Evolutionary conservation across 371 early-diverging fungal species (phyloP), one percentile per base, ranked within the genome.

Genomic region (Lichtheimia hyalospora): DNA sequence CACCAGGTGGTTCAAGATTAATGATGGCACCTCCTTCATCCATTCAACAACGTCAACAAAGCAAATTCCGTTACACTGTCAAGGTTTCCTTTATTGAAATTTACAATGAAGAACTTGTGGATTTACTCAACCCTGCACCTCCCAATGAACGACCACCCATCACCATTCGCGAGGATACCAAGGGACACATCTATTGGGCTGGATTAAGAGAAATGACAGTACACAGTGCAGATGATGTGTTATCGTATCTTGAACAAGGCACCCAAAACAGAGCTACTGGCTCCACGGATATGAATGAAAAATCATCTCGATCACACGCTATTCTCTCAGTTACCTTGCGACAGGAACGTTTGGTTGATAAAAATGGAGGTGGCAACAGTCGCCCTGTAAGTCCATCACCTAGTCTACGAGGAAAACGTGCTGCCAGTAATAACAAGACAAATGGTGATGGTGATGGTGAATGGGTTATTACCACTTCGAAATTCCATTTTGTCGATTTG

Each of bases 401-500:
- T 25, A n/a, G 25, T 15, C 18, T 46, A 21, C n/a, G n/a, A 0
- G 34, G 34, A 8, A 34, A 13, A 28, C 18, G 20, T n/a, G 15
- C 44, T 18, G 13, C 21, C 18, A 20, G 25, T 15, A 40, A 21
- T 14, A 39, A 49, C 39, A 15, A 24, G 23, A 44, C 21, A 50
- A 27, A 21, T 57, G 49, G 44, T 16, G 49, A 39, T 39, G 79
- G 73, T 7, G 81, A 75, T 4, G 74, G 79, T 4, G 82, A 85
- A 43, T 81, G 83, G 74, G 58, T 87, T 12, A 68, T 77, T n/a
- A 73, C 91, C 21, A 81, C 82, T 8, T 92, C 94, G 40, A 99
- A 98, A 75, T 95, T 97, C 66, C 94, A 97, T 70, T 99, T 99
- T 86, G 99, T 99, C 43, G 99, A 99, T 84, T 78, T 99, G 66